These are phyloP conservation scores for Coemansia sp. DNA, from an alignment of 192 early-diverging fungal species.

Conservation along the genomic window DNA sequence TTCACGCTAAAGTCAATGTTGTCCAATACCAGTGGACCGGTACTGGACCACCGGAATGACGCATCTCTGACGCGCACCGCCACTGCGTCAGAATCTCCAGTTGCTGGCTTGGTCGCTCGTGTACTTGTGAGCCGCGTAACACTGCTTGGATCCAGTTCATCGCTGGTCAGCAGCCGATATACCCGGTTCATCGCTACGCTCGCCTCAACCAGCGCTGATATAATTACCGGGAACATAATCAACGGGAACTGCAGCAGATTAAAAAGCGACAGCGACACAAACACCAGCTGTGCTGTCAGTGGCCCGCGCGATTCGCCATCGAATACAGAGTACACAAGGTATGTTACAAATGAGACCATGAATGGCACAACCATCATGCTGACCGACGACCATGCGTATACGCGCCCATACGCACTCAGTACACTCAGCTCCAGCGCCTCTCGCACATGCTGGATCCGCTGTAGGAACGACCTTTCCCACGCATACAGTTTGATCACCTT, in stretches of 20 bases:
- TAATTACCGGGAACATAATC: conserved; percentile 67
- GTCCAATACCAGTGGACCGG: no score
- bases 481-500: conserved; percentile 97
- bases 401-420: conserved; percentile 70
- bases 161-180: conserved; percentile 64
- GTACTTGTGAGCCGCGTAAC: no score
- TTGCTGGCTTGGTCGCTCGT: no score
- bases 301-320: conserved; percentile 54
- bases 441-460: conserved; percentile 63
- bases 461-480: conserved; percentile 81
- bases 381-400: conserved; percentile 71
- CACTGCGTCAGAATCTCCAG: no score
- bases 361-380: conserved; percentile 85
- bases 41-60: no score
- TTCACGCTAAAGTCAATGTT: conserved; percentile 7
- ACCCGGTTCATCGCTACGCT: conserved; percentile 82
- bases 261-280: conserved; percentile 89
- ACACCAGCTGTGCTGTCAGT: conserved; percentile 70
- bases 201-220: conserved; percentile 76
- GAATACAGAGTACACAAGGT: conserved; percentile 71
- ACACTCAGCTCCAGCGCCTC: conserved; percentile 74
- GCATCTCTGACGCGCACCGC: no score
- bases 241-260: conserved; percentile 92
- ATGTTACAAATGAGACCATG: conserved; percentile 82
- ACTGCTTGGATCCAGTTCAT: conserved; percentile 24